Base-by-base conservation (phyloP, 2,329 filamentous ascomycete species). In the Colletotrichum echinochloae region DNA sequence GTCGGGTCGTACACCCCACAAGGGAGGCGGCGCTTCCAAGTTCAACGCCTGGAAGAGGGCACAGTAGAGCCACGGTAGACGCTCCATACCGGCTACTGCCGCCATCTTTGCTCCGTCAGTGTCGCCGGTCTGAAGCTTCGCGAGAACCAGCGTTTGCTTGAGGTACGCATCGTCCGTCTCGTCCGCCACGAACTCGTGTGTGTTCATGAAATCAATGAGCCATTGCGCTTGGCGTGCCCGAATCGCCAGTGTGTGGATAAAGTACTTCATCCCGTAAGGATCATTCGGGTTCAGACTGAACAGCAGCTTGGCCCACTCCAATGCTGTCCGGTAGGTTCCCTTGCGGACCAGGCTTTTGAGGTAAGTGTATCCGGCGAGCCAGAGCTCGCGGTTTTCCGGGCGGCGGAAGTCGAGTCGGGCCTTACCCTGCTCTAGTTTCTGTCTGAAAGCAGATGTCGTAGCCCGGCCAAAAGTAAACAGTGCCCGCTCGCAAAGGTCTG, bases 401-500 rank as follows among this genome's bases (percentile, higher is more conserved):
- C 94, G 86, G 26, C 86, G 82, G 78, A 98, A 98, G 77, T 95
- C 90, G 12, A 99, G 83, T 20, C 94, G 88, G 7, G 94, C 95
- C 74, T 90, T 90, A 41, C 96, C 96, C 77, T 91, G 88, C 65
- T 92, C 88, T 7, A 99, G 81, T 73, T 91, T 91, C 66, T 89
- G 89, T 9, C 91, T 87, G 79, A 98, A 99, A 0, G 92, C 89
- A 11, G 94, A 95, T 70, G 96, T 91, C 0, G 94, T 90, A 4
- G 94, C 93, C 46, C 95, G 89, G n/a, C 95, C 96, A 78, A 98
- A 95, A 0, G 93, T 93, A 82, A 98, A 98, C 7, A 99, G 87
- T 0, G 95, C 95, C 55, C 96, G 89, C 81, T 98, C 95, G 64
- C 97, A 89, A 1, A 98, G 87, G 76, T 98, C 95, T 4, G 94